Base-by-base conservation (phyloP, 2,329 filamentous ascomycete genomes). In the Aphanocladium album region DNA sequence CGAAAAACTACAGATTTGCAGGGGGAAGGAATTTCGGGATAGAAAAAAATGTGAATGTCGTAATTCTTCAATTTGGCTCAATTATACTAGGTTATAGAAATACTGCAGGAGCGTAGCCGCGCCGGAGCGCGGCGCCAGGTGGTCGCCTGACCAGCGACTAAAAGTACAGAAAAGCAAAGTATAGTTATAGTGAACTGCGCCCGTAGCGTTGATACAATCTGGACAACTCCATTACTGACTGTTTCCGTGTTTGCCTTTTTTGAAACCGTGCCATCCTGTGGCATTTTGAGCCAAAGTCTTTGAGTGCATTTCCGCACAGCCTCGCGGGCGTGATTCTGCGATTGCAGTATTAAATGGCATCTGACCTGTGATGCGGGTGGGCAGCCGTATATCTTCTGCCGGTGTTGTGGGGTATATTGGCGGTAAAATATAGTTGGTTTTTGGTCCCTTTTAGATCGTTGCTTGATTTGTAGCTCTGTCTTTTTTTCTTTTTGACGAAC, bases 161-260 rank as follows among this genome's bases (percentile, higher is more conserved):
- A 58, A 35, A 52, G 49, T 58, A 58, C 56, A 58, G 23, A n/a
- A 17, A 56, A 43, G 46, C 45, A 41, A 43, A 58, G 37, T n/a
- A n/a, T n/a, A n/a, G n/a, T n/a, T 30, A 43, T 30, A 23, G 33
- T 6, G 39, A 52, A 14, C 46, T 33, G 47, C 45, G 14, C 6
- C 35, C 35, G 7, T 35, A 17, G 46, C 35, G 7, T 21, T 17
- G 46, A 41, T 27, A 35, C 45, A 58, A 43, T 50, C 23, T 50
- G 17, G 43, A 12, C 7, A 11, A 43, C 16, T 43, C 25, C 35
- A 35, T 17, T n/a, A 30, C 33, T 35, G 25, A 6, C 2, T 25
- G 12, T 23, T 17, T 51, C 35, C 14, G 33, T 39, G 14, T 45
- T 35, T 52, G 21, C 33, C 37, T 12, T 52, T 51, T 51, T 52